Conservation (phyloP, 179 eudicot species). For the Silene vulgaris region DNA sequence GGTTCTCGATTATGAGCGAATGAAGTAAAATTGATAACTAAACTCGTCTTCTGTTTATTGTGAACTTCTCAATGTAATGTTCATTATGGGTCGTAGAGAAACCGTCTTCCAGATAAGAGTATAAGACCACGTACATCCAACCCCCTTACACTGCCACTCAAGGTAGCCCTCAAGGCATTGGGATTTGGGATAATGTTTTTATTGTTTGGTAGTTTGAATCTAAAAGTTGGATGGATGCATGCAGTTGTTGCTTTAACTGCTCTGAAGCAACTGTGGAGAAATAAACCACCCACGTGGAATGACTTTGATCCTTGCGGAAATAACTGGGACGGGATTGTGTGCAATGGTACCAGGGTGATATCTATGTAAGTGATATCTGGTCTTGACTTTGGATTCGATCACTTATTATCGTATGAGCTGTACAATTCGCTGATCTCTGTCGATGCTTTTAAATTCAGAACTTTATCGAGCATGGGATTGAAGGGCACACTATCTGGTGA, state of each 20-base stretch:
- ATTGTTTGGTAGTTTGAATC: neutral
- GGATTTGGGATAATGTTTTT: neutral
- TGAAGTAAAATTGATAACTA: neutral
- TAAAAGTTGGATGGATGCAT: constrained; percentile 9
- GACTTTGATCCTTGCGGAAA: constrained; percentile 65
- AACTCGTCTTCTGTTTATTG: neutral
- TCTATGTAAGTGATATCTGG: constrained; percentile 43
- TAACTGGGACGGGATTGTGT: constrained; percentile 66
- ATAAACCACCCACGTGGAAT: constrained; percentile 69
- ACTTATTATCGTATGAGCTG: neutral
- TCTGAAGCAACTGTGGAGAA: constrained; percentile 52
- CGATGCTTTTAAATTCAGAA: constrained; percentile 34
- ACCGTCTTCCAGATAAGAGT: too few species aligned
- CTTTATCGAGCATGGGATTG: constrained; percentile 53
- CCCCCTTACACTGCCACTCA: too few species aligned
- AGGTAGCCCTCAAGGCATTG: neutral
- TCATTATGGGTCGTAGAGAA: neutral
- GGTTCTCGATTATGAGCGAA: neutral
- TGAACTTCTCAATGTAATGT: neutral
- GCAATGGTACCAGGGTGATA: constrained; percentile 49
- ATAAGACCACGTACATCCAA: too few species aligned
- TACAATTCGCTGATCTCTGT: constrained; percentile 13
- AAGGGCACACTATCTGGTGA: constrained; percentile 63
- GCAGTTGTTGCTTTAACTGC: constrained; percentile 54
- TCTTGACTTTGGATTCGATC: neutral